Base-by-base conservation (phyloP, 2,329 filamentous ascomycete species). In the Fusarium incarnatum region DNA sequence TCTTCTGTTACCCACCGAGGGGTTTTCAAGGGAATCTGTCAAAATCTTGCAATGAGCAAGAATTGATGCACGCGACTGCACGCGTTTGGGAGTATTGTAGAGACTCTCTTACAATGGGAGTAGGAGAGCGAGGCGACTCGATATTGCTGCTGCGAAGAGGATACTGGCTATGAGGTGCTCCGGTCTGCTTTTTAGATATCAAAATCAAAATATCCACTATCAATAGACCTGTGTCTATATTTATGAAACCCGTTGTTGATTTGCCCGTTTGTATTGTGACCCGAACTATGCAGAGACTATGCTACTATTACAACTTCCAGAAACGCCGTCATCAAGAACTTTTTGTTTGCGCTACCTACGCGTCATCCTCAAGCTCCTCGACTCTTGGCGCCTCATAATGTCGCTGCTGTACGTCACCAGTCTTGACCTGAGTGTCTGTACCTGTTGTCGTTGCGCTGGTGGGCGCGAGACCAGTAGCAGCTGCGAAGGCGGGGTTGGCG, bases 391-490 rank as follows among this genome's bases (percentile, higher is more conserved):
- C 83, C 30, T 81, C 79, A 56, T 88, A 88, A 32, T 74, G 72
- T 48, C 81, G 80, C 70, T 83, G 81, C 62, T 83, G 79, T 20
- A 80, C 75, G 15, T 56, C 49, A 6, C 77, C 81, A 8, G 84
- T 85, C 42, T 83, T 80, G 54, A 89, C 77, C 68, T 87, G 84
- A 1, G 87, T 89, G 46, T 83, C 82, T 5, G 87, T 88, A 13
- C 85, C 86, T 15, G 87, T 89, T 1, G 87, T 89, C 9, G 83
- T 87, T 11, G 87, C 87, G 12, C 81, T 81, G 18, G 86, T 83
- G 4, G 87, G 86, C 25, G 81, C 79, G 32, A 83, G 83, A 40
- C 87, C 87, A 27, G 86, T 86, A 10, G 85, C 80, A 56, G 84
- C 84, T 30, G 84, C 84, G 67, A 89, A 84, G 42, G 83, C 77